A percentile compares a stretch with the other conserved stretches of the same genome.
Evolutionary conservation across 495 filamentous ascomycete species (phyloP).

Genomic region (Hypoxylon fuscum): DNA sequence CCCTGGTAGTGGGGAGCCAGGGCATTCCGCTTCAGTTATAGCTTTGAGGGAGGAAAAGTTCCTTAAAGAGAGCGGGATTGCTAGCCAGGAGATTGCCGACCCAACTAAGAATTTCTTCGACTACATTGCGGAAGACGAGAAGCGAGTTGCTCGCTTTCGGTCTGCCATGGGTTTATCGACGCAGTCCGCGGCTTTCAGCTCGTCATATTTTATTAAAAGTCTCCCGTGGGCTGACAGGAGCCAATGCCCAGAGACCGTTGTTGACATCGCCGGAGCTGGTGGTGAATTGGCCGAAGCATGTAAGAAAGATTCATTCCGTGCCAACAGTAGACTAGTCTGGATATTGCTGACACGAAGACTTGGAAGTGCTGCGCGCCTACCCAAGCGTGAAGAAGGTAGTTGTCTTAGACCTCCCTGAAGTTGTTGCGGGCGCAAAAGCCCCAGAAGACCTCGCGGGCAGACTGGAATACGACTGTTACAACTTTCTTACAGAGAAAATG

Average conservation of each 20-base stretch:
- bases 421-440: conserved; percentile 28
- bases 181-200: conserved; percentile 46
- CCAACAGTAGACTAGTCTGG: too few species aligned
- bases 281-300: conserved; percentile 30
- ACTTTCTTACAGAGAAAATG: conserved; percentile 61
- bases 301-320: background rate
- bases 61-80: conserved; percentile 9
- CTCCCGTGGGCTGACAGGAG: conserved; percentile 49
- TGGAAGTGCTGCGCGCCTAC: conserved; percentile 31
- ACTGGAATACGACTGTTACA: conserved; percentile 56
- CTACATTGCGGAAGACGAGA: conserved; percentile 44
- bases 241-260: conserved; percentile 39
- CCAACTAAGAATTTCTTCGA: conserved; percentile 47
- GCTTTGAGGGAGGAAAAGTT: conserved; percentile 16
- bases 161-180: conserved; percentile 53
- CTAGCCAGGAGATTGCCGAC: conserved; percentile 19
- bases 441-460: conserved; percentile 47
- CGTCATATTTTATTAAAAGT: conserved; percentile 46
- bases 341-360: background rate
- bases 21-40: conserved; percentile 35
- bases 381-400: conserved; percentile 37
- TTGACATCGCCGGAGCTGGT: conserved; percentile 57
- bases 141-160: conserved; percentile 51
- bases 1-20: conserved; percentile 38
- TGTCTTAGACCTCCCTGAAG: conserved; percentile 28